Percentiles rank a stretch among this genome's conserved stretches.
Evolutionary conservation across 75 land plant species (phyloP).

Genomic region (Pseudotsuga menziesii): DNA sequence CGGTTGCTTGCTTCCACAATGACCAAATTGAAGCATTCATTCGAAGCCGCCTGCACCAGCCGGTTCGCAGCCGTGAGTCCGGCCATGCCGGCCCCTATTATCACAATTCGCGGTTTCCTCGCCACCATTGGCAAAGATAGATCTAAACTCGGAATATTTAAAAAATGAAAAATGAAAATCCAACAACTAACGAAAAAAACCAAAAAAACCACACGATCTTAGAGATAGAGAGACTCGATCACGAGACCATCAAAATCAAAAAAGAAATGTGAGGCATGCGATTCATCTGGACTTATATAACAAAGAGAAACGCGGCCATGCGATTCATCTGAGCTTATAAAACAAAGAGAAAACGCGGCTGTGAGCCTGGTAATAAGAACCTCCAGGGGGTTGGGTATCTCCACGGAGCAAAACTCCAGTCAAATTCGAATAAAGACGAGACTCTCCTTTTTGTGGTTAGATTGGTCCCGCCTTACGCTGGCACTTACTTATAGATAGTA

Average conservation of each 20-base stretch:
- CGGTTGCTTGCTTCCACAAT: conserved; percentile 76
- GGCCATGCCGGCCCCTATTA: conserved; percentile 90
- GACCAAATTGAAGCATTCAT: conserved; percentile 36
- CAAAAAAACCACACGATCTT: background rate
- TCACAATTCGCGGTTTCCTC: conserved; percentile 66
- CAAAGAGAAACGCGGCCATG: background rate
- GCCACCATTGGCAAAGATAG: conserved; percentile 30
- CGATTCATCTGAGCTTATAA: background rate
- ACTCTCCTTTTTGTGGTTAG: conserved; percentile 32
- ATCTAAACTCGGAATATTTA: background rate
- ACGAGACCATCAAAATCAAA: too few species aligned
- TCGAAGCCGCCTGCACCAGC: conserved; percentile 25
- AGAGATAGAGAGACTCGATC: background rate
- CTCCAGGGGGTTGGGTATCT: too few species aligned
- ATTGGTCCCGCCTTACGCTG: background rate
- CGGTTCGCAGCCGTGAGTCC: conserved; percentile 79
- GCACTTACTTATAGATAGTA: conserved; percentile 13
- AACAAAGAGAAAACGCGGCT: background rate
- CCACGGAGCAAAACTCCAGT: background rate
- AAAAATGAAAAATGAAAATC: background rate
- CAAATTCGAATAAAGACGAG: conserved; percentile 34
- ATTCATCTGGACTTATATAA: background rate
- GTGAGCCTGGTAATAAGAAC: background rate
- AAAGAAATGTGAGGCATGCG: too few species aligned
- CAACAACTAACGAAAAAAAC: background rate